phyloP scores from a whole-genome alignment of 805 yeast species.

The Candida khao-thaluensis region DNA sequence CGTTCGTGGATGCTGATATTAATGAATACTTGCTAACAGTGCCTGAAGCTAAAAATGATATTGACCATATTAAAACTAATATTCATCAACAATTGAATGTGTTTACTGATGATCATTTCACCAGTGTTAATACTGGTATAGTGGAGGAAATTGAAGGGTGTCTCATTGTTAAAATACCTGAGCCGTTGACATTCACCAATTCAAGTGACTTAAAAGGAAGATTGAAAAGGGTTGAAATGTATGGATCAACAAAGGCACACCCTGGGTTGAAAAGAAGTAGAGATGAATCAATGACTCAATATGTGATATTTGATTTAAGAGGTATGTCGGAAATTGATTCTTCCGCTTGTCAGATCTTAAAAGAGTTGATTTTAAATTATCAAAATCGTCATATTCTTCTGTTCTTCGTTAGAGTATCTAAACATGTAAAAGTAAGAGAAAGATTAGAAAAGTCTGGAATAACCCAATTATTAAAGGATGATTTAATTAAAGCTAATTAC shows the following conservation, averaged over 20 bases:
- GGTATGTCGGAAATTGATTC: slow-evolving; percentile 45
- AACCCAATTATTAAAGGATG: slow-evolving; percentile 22
- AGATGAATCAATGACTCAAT: slow-evolving; percentile 38
- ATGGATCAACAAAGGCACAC: slow-evolving; percentile 44
- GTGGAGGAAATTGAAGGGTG: slow-evolving; percentile 47
- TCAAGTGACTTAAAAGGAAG: slow-evolving; percentile 39
- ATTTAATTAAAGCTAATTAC: slow-evolving; percentile 25
- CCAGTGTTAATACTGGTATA: slow-evolving; percentile 34
- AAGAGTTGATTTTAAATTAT: slow-evolving; percentile 29
- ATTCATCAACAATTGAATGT: slow-evolving; percentile 24
- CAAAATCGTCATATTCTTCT: slow-evolving; percentile 28
- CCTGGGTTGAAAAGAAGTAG: slow-evolving; percentile 40
- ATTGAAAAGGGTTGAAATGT: slow-evolving; percentile 40
- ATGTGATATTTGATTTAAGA: slow-evolving; percentile 40
- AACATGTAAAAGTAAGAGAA: slow-evolving; percentile 24
- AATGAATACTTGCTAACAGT: slow-evolving; percentile 10
- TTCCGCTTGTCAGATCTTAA: slow-evolving; percentile 37
- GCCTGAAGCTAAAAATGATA: not conserved
- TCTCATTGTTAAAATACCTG: slow-evolving; percentile 42
- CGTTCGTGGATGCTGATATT: slow-evolving; percentile 42
- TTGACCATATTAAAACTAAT: not conserved
- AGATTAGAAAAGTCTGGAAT: slow-evolving; percentile 34
- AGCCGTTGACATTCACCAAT: slow-evolving; percentile 44
- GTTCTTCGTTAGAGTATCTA: slow-evolving; percentile 37
- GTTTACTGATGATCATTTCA: slow-evolving; percentile 35